Base-by-base conservation (phyloP, 208 protist genomes). In the Trypanosoma lewisi region DNA sequence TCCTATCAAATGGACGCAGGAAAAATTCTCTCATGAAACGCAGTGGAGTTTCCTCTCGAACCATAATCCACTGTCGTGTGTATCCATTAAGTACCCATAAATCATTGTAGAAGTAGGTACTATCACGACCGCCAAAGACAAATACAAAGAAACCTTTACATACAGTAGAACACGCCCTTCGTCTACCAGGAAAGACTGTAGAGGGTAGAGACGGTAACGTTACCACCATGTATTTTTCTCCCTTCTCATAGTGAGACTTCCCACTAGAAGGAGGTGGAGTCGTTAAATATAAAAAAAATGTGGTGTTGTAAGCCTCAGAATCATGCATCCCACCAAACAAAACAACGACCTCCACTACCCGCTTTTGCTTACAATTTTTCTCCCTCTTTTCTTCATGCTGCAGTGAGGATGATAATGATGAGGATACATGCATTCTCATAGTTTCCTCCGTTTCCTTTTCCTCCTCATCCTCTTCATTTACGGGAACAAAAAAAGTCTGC, bases 81-180 rank as follows among this genome's bases (percentile, higher is more conserved):
- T 70, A 53, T 1, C 54, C 51, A 66, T 87, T 91, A 19, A 87
- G 66, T 12, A 84, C 78, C 84, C 84, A 91, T 7, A 87, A 59
- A 51, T 91, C 84, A 53, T 91, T 91, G 68, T 81, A 87, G 62
- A 87, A 91, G 31, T 21, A 41, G 58, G 50, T 62, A 16, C 63
- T 70, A 30, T 85, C 84, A 27, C 84, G 71, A 16, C 84, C 84
- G 36, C 84, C 81, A 74, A 91, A 91, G 44, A 91, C 59, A 52
- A 82, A 85, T 30, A 91, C 57, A 63, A 82, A 87, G 19, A 78
- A 73, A 42, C 70, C 63, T 17, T 65, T 50, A 62, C 75, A 82
- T 3, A 83, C 81, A 7, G 71, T 57, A 5, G 73, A 70, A 37
- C 68, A 80, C 37, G 84, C 57, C 37, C 84, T 72, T 41, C 81